Base-by-base conservation (phyloP, 768 basidiomycete genomes). In the Rossbeevera mucosa region DNA sequence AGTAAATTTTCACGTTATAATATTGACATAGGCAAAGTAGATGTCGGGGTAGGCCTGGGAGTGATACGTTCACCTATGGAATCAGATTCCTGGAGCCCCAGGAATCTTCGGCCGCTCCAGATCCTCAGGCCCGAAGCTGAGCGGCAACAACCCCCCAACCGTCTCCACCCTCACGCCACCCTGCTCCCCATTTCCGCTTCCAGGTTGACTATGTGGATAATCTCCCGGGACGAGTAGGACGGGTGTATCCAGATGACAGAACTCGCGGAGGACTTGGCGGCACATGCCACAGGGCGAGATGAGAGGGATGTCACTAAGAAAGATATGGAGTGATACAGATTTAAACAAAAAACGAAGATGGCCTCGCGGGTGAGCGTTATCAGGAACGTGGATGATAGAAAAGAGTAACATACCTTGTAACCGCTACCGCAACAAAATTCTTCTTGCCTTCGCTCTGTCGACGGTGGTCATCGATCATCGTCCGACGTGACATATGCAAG, bases 241-340 rank as follows among this genome's bases (percentile, higher is more conserved):
- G 0, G 90, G 89, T 76, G 86, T 88, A 22, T 83, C 74, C 31
- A 80, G 77, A 6, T 79, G 68, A 61, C 89, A 93, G 60, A 95
- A 94, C 62, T 95, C 93, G 52, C 89, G 82, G 45, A 92, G 78
- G 46, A 96, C 80, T 66, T 97, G 94, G 7, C 95, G 86, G 61
- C 94, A 99, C 44, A 94, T 83, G 2, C 95, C 95, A 67, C 96
- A 98, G 0, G 95, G 95, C 2, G 93, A 87, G 44, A 88, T 73
- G 0, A 75, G 64, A 0, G 77, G 60, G 2, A 96, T 81, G 57
- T 96, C 87, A 13, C 91, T 94, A 28, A 4, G 16, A n/a, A n/a
- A n/a, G 3, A 33, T 4, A 4, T n/a, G 2, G 11, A 4, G 9
- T 4, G 5, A 36, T 9, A 18, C n/a, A 36, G 9, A 36, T 36